A percentile compares a stretch with the other conserved stretches of the same genome.
Conservation (phyloP, 2,329 filamentous ascomycete species). For the Remersonia thermophila region DNA sequence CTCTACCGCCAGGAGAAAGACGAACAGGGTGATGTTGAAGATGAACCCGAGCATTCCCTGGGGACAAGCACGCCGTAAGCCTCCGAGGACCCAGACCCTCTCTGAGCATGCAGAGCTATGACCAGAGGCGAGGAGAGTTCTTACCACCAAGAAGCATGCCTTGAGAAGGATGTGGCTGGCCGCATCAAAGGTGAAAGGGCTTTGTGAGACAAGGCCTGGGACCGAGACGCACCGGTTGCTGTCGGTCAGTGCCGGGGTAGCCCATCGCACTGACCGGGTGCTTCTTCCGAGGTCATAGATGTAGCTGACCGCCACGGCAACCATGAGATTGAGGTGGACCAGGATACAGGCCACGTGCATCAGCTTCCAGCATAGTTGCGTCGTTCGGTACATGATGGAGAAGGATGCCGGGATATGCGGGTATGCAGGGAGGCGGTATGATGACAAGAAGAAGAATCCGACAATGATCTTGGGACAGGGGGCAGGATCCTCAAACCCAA, state of each 20-base stretch:
- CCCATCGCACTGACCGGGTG: not conserved
- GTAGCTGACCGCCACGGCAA: conserved; percentile 10
- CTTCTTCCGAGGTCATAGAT: conserved; percentile 9
- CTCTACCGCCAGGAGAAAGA: conserved; percentile 12
- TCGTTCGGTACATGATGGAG: conserved; percentile 7
- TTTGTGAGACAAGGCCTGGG: conserved; percentile 1
- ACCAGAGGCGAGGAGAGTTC: not conserved
- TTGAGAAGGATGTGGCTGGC: conserved; percentile 8
- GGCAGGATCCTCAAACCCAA: no score
- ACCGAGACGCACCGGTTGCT: no score
- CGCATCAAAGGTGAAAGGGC: conserved; percentile 3
- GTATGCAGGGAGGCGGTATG: no score
- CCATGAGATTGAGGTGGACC: conserved; percentile 13
- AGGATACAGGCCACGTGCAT: conserved; percentile 13
- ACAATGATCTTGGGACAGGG: no score
- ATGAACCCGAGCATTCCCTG: conserved; percentile 13
- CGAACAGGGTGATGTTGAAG: conserved; percentile 12
- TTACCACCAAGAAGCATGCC: conserved; percentile 11
- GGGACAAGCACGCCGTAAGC: not conserved
- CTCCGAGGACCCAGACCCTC: no score
- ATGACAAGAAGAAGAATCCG: no score
- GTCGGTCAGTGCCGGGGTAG: no score
- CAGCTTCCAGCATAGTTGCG: conserved; percentile 15
- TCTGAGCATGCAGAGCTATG: not conserved
- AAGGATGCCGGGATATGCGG: not conserved